Evolutionary conservation across 768 basidiomycete genomes (phyloP).

Genomic region (Lactifluus rugatus): DNA sequence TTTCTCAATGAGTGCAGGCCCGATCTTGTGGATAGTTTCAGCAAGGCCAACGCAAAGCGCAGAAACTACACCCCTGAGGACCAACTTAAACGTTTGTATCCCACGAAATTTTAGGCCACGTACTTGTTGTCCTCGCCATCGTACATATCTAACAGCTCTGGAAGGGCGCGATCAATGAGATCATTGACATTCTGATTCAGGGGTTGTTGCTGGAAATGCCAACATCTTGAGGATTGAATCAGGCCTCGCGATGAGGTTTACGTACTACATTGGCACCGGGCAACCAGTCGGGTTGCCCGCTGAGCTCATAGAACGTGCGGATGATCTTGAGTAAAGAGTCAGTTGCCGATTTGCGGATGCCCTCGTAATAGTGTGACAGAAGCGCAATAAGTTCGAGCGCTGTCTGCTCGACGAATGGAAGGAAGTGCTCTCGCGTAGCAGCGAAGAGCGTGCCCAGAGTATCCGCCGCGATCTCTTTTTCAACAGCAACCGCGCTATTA

Average conservation of each 20-base stretch:
- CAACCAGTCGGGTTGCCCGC: slow-evolving; percentile 73
- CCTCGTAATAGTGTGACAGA: slow-evolving; percentile 91
- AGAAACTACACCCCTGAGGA: slow-evolving; percentile 70
- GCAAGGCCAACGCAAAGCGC: slow-evolving; percentile 80
- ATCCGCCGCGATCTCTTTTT: slow-evolving; percentile 98
- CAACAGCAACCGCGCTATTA: slow-evolving; percentile 93
- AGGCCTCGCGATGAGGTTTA: slow-evolving; percentile 11
- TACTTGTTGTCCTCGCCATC: slow-evolving; percentile 96
- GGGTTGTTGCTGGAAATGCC: slow-evolving; percentile 24
- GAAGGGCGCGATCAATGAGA: slow-evolving; percentile 65
- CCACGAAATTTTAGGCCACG: slow-evolving; percentile 29
- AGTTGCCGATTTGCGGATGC: slow-evolving; percentile 88
- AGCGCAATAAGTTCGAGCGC: slow-evolving; percentile 71
- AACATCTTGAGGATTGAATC: background rate
- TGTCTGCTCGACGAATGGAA: slow-evolving; percentile 81
- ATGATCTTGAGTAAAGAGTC: slow-evolving; percentile 84
- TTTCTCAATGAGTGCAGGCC: slow-evolving; percentile 73
- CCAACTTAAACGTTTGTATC: slow-evolving; percentile 8
- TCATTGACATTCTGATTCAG: slow-evolving; percentile 65
- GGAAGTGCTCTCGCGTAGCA: slow-evolving; percentile 72
- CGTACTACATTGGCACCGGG: slow-evolving; percentile 60
- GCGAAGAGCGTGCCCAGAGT: slow-evolving; percentile 88
- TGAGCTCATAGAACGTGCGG: slow-evolving; percentile 84
- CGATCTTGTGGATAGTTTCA: slow-evolving; percentile 87
- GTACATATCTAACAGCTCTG: slow-evolving; percentile 77